Percentiles rank a stretch among this genome's conserved stretches.
Evolutionary conservation across 1,139 yeast species (phyloP).

Genomic region (Saccharomyces hybrid): DNA sequence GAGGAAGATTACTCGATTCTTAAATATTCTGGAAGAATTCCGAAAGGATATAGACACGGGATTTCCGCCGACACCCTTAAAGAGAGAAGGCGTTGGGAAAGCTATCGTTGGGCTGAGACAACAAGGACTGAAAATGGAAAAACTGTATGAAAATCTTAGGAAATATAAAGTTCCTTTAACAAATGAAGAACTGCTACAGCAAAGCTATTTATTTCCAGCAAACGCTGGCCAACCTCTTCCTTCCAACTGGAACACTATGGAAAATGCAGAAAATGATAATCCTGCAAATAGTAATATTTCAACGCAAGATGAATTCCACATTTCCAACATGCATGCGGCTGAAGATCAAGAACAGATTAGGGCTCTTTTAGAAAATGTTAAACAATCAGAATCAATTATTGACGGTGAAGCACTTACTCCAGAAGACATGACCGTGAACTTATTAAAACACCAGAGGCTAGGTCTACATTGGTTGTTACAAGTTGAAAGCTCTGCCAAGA

Average conservation of each 20-base stretch:
- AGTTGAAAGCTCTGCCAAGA: constrained; percentile 52
- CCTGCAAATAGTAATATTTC: not conserved
- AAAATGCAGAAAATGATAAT: not conserved
- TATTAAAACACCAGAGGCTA: constrained; percentile 76
- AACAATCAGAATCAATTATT: constrained; percentile 46
- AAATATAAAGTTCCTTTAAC: constrained; percentile 19
- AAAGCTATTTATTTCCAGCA: not conserved
- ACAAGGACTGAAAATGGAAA: constrained; percentile 27
- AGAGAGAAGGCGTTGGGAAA: constrained; percentile 12
- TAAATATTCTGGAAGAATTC: constrained; percentile 16
- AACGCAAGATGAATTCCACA: constrained; percentile 10
- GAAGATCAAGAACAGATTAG: constrained; percentile 45
- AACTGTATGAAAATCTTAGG: constrained; percentile 20
- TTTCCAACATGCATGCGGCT: constrained; percentile 30
- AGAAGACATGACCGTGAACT: constrained; percentile 50
- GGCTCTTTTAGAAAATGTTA: constrained; percentile 57
- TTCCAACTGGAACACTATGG: constrained; percentile 1
- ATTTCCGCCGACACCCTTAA: constrained; percentile 17
- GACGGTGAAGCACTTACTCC: constrained; percentile 64
- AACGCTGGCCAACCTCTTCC: not conserved
- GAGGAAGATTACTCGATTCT: constrained; percentile 12
- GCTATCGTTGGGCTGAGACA: constrained; percentile 17
- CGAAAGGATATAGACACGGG: constrained; percentile 23
- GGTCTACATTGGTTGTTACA: constrained; percentile 77
- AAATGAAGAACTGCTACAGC: constrained; percentile 11